Conservation (phyloP, 2,329 filamentous ascomycete species). For the Aschersonia sp. region DNA sequence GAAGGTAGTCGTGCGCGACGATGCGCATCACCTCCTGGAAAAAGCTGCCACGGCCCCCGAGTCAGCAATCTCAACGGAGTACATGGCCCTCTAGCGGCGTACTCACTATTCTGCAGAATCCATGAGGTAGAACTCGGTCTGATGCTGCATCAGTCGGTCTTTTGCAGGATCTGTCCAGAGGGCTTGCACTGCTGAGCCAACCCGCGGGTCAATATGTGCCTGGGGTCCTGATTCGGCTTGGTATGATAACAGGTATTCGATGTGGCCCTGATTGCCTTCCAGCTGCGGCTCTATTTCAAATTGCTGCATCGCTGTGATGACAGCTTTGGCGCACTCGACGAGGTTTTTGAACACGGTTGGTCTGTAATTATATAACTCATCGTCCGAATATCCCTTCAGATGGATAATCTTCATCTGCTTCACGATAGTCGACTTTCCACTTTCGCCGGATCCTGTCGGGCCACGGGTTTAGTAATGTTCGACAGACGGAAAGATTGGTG, state of each 20-base stretch:
- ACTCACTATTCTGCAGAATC: conserved; percentile 95
- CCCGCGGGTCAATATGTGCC: conserved; percentile 63
- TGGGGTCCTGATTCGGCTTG: conserved; percentile 83
- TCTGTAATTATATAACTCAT: conserved; percentile 87
- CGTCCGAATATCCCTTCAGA: conserved; percentile 89
- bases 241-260: conserved; percentile 74
- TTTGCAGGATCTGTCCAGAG: conserved; percentile 86
- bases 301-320: conserved; percentile 83
- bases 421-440: conserved; percentile 97
- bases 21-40: conserved; percentile 88
- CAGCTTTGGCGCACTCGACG: conserved; percentile 87
- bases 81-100: too few relatives aligned
- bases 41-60: conserved; percentile 49
- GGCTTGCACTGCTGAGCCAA: conserved; percentile 70
- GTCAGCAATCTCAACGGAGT: neutral
- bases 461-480: neutral
- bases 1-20: conserved; percentile 71
- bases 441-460: conserved; percentile 77
- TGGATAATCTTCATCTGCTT: conserved; percentile 99
- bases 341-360: conserved; percentile 98
- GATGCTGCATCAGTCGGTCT: conserved; percentile 73
- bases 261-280: conserved; percentile 57
- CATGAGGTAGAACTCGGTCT: conserved; percentile 98
- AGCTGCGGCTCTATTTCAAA: conserved; percentile 72
- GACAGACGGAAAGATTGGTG: neutral